phyloP scores from a whole-genome alignment of 306 rosid species.

The Lathyrus tuberosus region DNA sequence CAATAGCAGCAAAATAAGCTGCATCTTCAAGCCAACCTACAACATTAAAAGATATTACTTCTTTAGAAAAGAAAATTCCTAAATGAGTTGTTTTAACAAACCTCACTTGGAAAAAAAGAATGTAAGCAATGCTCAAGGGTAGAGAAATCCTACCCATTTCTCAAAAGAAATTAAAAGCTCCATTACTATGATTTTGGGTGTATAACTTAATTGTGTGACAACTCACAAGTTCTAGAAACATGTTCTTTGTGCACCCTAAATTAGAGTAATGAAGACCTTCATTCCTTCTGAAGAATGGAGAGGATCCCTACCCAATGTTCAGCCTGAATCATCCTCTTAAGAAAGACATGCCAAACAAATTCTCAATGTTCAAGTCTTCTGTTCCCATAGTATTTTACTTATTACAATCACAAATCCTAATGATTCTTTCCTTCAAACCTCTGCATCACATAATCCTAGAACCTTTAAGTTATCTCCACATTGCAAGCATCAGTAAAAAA shows the following conservation, averaged over 20 bases:
- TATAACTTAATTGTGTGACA: neutral
- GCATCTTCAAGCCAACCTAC: slow-evolving; percentile 98
- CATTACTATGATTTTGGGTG: slow-evolving; percentile 1
- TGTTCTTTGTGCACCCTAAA: neutral
- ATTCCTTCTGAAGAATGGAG: neutral
- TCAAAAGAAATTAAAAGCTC: neutral
- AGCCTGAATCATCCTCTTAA: slow-evolving; percentile 22
- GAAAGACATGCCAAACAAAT: slow-evolving; percentile 29
- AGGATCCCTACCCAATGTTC: neutral
- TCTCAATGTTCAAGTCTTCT: slow-evolving; percentile 7
- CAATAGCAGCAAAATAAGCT: slow-evolving; percentile 97
- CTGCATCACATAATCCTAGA: slow-evolving; percentile 17
- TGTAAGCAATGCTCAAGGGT: neutral
- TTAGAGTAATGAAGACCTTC: neutral
- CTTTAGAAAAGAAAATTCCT: slow-evolving; percentile 34
- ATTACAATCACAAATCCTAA: slow-evolving; percentile 20
- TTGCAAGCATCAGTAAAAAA: slow-evolving; percentile 19
- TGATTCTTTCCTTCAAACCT: slow-evolving; percentile 19
- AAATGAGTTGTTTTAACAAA: slow-evolving; percentile 15
- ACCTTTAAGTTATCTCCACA: neutral
- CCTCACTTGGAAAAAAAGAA: slow-evolving; percentile 17
- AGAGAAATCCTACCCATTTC: neutral
- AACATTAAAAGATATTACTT: slow-evolving; percentile 40
- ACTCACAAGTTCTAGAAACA: neutral
- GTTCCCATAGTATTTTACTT: slow-evolving; percentile 17